Evolutionary conservation across 1,284 basidiomycete genomes (phyloP).

Genomic region (Neonothopanus nambi): DNA sequence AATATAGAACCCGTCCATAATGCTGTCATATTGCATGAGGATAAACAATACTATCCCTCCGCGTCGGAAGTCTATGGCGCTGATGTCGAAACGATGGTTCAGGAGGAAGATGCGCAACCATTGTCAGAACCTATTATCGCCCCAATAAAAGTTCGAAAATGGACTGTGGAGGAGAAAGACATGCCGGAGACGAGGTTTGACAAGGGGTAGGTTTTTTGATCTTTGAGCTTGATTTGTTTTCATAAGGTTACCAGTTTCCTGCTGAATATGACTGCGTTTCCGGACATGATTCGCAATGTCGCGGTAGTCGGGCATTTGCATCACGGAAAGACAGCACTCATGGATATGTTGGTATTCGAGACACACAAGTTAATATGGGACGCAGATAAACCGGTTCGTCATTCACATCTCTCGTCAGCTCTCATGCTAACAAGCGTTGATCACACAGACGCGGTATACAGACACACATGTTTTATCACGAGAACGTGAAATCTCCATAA

Average conservation of each 20-base stretch:
- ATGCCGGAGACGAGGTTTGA: constrained; percentile 93
- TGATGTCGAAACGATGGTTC: constrained; percentile 95
- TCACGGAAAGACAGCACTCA: constrained; percentile 94
- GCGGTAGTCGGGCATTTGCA: constrained; percentile 95
- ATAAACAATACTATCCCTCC: constrained; percentile 97
- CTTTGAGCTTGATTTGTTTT: constrained; percentile 10
- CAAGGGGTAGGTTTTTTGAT: constrained; percentile 72
- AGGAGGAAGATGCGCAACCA: constrained; percentile 97
- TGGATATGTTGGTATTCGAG: constrained; percentile 97
- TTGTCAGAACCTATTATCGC: constrained; percentile 95
- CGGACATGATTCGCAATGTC: constrained; percentile 94
- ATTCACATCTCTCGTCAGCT: constrained; percentile 9
- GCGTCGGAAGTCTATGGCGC: constrained; percentile 92
- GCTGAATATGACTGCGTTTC: constrained; percentile 89
- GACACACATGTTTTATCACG: constrained; percentile 92
- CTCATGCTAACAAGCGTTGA: constrained; percentile 18
- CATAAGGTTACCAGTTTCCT: constrained; percentile 67
- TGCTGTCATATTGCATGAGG: constrained; percentile 92
- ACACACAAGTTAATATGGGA: constrained; percentile 96
- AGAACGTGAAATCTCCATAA: constrained; percentile 91
- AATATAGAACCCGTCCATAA: constrained; percentile 72
- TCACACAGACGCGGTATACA: constrained; percentile 80
- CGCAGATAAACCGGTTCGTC: constrained; percentile 78
- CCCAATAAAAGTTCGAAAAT: constrained; percentile 91
- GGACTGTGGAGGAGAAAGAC: constrained; percentile 90